A percentile compares a stretch with the other conserved stretches of the same genome.
These are phyloP conservation scores for Erysiphe pulchra DNA, from an alignment of 2,329 filamentous ascomycete species.

Conservation along the genomic window DNA sequence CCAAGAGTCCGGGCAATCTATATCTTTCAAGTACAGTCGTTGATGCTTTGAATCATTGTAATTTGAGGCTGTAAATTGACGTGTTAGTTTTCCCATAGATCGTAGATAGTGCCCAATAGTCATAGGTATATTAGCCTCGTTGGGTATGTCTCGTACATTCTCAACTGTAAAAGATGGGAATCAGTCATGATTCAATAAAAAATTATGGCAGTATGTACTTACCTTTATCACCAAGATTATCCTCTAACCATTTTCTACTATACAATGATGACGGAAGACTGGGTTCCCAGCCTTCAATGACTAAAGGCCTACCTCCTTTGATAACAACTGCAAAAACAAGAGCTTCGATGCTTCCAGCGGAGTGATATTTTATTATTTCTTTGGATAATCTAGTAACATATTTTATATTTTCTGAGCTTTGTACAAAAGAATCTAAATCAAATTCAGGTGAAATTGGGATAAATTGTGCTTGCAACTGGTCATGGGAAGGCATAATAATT, in stretches of 20 bases:
- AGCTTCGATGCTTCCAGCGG: slow-evolving; percentile 60
- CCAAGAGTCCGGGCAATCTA: slow-evolving; percentile 82
- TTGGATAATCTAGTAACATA: slow-evolving; percentile 62
- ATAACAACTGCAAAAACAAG: slow-evolving; percentile 70
- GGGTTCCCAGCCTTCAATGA: slow-evolving; percentile 71
- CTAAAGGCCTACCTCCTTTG: slow-evolving; percentile 59
- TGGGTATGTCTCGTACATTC: slow-evolving; percentile 55
- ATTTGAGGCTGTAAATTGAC: slow-evolving; percentile 53
- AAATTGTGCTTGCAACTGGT: slow-evolving; percentile 67
- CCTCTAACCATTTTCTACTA: slow-evolving; percentile 52
- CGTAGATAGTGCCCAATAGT: slow-evolving; percentile 76
- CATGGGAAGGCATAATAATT: slow-evolving; percentile 38
- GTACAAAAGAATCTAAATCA: slow-evolving; percentile 50
- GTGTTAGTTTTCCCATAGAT: slow-evolving; percentile 59
- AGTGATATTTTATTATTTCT: slow-evolving; percentile 51
- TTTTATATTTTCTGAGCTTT: slow-evolving; percentile 60
- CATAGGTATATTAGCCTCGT: slow-evolving; percentile 51
- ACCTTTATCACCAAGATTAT: slow-evolving; percentile 59
- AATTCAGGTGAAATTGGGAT: slow-evolving; percentile 74
- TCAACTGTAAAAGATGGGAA: slow-evolving; percentile 32
- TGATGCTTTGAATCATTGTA: slow-evolving; percentile 61
- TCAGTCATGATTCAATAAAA: neutral
- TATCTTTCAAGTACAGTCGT: slow-evolving; percentile 85
- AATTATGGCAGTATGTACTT: slow-evolving; percentile 11
- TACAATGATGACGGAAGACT: slow-evolving; percentile 56